phyloP scores from a whole-genome alignment of 2,329 filamentous ascomycete species.

The Penicillium frequentans region DNA sequence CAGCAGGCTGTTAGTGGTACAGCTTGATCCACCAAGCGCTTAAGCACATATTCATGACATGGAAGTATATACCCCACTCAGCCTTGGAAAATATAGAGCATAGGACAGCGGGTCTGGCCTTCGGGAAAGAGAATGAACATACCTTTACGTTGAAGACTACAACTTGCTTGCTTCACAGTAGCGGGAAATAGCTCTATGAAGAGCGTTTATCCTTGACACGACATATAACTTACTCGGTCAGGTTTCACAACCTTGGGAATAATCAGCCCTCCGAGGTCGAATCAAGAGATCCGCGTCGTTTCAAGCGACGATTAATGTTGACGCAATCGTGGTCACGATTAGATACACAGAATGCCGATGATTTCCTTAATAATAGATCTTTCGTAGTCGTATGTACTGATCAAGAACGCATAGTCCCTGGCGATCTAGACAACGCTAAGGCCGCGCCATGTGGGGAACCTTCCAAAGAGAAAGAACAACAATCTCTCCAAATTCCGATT shows the following conservation, averaged over 20 bases:
- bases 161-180: background rate
- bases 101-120: constrained; percentile 16
- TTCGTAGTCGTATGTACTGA: too few relatives aligned
- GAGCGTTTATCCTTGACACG: too few relatives aligned
- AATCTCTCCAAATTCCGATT: constrained; percentile 2
- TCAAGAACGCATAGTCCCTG: background rate
- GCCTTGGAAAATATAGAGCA: constrained; percentile 2
- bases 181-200: background rate
- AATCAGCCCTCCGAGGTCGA: too few relatives aligned
- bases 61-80: background rate
- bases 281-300: too few relatives aligned
- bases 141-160: background rate
- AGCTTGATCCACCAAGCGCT: constrained; percentile 9
- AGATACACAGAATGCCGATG: too few relatives aligned
- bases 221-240: too few relatives aligned
- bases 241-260: too few relatives aligned
- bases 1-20: constrained; percentile 18
- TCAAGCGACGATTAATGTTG: too few relatives aligned
- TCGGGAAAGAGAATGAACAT: background rate
- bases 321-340: too few relatives aligned
- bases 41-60: background rate
- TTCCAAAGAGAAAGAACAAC: constrained; percentile 4
- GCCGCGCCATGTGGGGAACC: background rate
- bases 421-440: background rate
- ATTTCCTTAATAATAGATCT: too few relatives aligned